Percentiles rank a stretch among this genome's conserved stretches.
These are phyloP conservation scores for Posidonia australis DNA, from an alignment of 106 monocot genomes.

Conservation along the genomic window DNA sequence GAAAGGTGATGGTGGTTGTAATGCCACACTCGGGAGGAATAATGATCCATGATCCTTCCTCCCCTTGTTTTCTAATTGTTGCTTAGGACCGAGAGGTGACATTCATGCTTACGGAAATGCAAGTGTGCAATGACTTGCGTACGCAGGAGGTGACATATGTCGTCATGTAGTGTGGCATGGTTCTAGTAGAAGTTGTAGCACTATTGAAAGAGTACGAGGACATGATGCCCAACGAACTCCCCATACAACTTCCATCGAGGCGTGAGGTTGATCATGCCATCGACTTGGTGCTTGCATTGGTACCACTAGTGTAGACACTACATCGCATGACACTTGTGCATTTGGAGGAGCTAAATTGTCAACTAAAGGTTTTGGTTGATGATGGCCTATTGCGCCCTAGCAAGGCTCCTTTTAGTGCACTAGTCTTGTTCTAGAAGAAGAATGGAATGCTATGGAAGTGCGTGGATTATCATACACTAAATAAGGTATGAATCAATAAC, in stretches of 20 bases:
- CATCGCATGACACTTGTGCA: neutral
- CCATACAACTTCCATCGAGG: neutral
- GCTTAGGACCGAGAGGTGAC: too few species aligned
- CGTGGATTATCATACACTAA: neutral
- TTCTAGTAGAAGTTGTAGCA: neutral
- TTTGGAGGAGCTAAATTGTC: neutral
- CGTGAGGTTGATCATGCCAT: neutral
- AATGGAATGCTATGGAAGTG: neutral
- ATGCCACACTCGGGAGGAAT: too few species aligned
- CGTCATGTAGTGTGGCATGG: too few species aligned
- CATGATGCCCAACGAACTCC: neutral
- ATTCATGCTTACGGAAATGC: too few species aligned
- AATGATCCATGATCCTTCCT: too few species aligned
- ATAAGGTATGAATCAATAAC: neutral
- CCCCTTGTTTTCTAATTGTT: too few species aligned
- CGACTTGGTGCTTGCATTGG: neutral
- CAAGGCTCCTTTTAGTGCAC: neutral
- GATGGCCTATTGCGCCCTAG: neutral
- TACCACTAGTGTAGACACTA: neutral
- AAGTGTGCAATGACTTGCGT: too few species aligned
- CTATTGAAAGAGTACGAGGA: neutral
- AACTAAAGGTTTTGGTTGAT: neutral
- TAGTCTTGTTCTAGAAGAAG: neutral
- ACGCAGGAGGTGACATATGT: too few species aligned
- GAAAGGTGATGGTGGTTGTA: too few species aligned